Evolutionary conservation across 148 eudicot genomes (phyloP).

Genomic region (Amaranthus cruentus): DNA sequence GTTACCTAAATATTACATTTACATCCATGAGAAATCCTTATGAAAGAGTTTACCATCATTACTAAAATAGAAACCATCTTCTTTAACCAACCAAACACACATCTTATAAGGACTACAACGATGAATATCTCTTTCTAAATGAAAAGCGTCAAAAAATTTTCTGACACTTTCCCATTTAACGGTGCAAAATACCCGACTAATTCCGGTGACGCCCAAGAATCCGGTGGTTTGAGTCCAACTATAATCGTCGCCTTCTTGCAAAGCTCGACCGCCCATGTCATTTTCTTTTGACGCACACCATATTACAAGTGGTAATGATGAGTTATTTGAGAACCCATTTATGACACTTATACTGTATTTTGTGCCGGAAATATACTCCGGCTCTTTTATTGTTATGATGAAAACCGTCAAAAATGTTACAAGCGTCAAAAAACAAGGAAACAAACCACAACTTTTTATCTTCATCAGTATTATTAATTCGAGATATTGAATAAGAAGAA

Average conservation of each 20-base stretch:
- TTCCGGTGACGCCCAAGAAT: slow-evolving; percentile 19
- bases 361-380: slow-evolving; percentile 10
- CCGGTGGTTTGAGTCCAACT: slow-evolving; percentile 33
- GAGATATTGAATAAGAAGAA: too few species aligned
- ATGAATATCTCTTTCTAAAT: slow-evolving; percentile 28
- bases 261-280: slow-evolving; percentile 63
- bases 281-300: slow-evolving; percentile 43
- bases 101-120: slow-evolving; percentile 37
- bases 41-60: slow-evolving; percentile 38
- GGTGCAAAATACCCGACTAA: slow-evolving; percentile 37
- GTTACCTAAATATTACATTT: neutral
- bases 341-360: slow-evolving; percentile 36
- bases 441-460: slow-evolving; percentile 1
- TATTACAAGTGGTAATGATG: slow-evolving; percentile 52
- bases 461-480: neutral
- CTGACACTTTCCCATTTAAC: slow-evolving; percentile 49
- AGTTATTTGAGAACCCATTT: slow-evolving; percentile 64
- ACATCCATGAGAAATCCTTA: slow-evolving; percentile 53
- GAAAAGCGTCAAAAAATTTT: slow-evolving; percentile 37
- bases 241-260: slow-evolving; percentile 66
- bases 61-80: slow-evolving; percentile 69
- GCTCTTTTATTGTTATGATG: slow-evolving; percentile 16
- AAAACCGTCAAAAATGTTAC: slow-evolving; percentile 27
- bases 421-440: slow-evolving; percentile 20
- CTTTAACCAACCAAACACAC: slow-evolving; percentile 60